Conservation (phyloP, 306 rosid genomes). For the Lathyrus oleraceus region DNA sequence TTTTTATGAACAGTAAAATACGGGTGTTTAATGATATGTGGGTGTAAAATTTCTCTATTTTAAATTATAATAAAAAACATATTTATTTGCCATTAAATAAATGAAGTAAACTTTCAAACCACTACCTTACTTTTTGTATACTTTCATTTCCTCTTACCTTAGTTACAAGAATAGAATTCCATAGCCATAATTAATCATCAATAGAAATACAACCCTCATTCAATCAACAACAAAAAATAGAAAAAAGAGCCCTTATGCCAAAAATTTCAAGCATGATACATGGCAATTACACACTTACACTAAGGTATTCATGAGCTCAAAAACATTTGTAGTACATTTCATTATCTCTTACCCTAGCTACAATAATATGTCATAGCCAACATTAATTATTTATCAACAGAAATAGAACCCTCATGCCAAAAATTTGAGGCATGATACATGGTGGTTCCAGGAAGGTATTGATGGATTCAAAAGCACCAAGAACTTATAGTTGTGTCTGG, state of each 20-base stretch:
- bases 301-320: not conserved
- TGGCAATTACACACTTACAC: not conserved
- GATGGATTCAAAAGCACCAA: conserved; percentile 14
- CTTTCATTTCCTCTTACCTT: not conserved
- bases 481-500: conserved; percentile 22
- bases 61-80: not conserved
- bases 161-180: conserved; percentile 1
- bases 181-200: conserved; percentile 20
- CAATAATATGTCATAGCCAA: not conserved
- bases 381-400: not conserved
- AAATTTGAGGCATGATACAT: not conserved
- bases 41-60: too few species aligned
- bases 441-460: conserved; percentile 1
- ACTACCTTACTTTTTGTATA: conserved; percentile 9
- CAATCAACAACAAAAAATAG: not conserved
- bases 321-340: not conserved
- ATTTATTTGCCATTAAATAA: not conserved
- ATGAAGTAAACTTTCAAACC: conserved; percentile 22
- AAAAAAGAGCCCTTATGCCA: not conserved
- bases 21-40: too few species aligned
- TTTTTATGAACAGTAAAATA: too few species aligned
- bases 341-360: not conserved
- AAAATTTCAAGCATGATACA: conserved; percentile 25
- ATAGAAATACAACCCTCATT: conserved; percentile 1
- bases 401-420: conserved; percentile 3